phyloP scores from a whole-genome alignment of 148 eudicot species.

The Amaranthus cruentus region DNA sequence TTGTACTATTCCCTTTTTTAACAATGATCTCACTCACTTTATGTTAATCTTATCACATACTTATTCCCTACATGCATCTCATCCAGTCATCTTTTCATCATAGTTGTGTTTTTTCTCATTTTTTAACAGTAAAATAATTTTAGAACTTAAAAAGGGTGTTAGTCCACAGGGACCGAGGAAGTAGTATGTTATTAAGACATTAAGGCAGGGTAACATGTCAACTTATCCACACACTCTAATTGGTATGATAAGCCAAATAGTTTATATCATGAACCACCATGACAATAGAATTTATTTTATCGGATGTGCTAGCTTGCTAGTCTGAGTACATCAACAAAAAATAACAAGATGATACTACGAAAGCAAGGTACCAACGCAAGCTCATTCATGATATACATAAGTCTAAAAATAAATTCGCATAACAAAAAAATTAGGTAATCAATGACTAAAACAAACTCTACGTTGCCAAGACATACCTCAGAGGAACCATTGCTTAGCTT shows the following conservation, averaged over 20 bases:
- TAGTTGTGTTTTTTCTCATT: too few relatives aligned
- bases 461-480: conserved; percentile 48
- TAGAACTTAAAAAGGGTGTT: too few relatives aligned
- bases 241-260: background rate
- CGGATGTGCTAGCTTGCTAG: background rate
- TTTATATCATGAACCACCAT: background rate
- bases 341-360: background rate
- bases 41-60: too few relatives aligned
- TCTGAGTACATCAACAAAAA: background rate
- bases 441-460: background rate
- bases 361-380: background rate
- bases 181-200: background rate
- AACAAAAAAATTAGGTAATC: background rate
- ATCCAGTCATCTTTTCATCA: too few relatives aligned
- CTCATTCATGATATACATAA: background rate
- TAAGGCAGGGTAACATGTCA: background rate
- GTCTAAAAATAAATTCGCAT: background rate
- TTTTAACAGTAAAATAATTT: too few relatives aligned
- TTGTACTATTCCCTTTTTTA: too few relatives aligned
- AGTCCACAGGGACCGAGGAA: too few relatives aligned
- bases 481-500: conserved; percentile 45
- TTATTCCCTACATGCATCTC: too few relatives aligned
- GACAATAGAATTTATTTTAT: background rate
- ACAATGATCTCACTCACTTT: too few relatives aligned
- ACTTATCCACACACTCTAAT: background rate